Conservation (phyloP, 2,329 filamentous ascomycete genomes). For the Verticillium isaacii region DNA sequence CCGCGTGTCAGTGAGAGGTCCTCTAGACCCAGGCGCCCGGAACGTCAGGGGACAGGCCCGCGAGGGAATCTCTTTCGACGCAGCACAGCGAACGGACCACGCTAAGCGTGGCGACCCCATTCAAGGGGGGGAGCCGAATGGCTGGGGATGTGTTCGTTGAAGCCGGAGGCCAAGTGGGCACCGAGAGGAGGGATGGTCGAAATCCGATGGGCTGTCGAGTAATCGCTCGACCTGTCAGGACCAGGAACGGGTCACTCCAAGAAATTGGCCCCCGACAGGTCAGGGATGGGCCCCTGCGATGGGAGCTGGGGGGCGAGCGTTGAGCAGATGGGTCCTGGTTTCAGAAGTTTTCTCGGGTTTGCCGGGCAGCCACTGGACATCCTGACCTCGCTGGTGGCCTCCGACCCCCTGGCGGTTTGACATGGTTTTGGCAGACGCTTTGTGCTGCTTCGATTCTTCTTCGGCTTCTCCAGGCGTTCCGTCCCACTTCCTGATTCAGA, state of each 20-base stretch:
- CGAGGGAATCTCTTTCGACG: slow-evolving; percentile 8
- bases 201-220: slow-evolving; percentile 12
- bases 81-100: slow-evolving; percentile 7
- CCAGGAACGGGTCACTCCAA: slow-evolving; percentile 11
- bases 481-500: slow-evolving; percentile 11
- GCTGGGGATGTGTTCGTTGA: slow-evolving; percentile 11
- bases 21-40: slow-evolving; percentile 12
- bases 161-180: slow-evolving; percentile 5
- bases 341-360: slow-evolving; percentile 13
- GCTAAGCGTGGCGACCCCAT: slow-evolving; percentile 11
- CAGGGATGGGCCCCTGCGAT: slow-evolving; percentile 8
- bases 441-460: slow-evolving; percentile 11
- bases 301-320: slow-evolving; percentile 9
- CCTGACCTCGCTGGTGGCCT: neutral
- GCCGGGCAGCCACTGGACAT: slow-evolving; percentile 4
- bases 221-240: slow-evolving; percentile 13
- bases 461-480: slow-evolving; percentile 10
- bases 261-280: neutral
- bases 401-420: slow-evolving; percentile 1
- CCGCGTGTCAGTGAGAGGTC: slow-evolving; percentile 3
- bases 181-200: slow-evolving; percentile 9
- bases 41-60: slow-evolving; percentile 8
- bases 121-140: slow-evolving; percentile 15
- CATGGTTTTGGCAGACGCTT: neutral
- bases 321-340: slow-evolving; percentile 9